Percentiles rank a stretch among this genome's conserved stretches.
Evolutionary conservation across 768 basidiomycete genomes (phyloP).

Genomic region (Hypsizygus marmoreus): DNA sequence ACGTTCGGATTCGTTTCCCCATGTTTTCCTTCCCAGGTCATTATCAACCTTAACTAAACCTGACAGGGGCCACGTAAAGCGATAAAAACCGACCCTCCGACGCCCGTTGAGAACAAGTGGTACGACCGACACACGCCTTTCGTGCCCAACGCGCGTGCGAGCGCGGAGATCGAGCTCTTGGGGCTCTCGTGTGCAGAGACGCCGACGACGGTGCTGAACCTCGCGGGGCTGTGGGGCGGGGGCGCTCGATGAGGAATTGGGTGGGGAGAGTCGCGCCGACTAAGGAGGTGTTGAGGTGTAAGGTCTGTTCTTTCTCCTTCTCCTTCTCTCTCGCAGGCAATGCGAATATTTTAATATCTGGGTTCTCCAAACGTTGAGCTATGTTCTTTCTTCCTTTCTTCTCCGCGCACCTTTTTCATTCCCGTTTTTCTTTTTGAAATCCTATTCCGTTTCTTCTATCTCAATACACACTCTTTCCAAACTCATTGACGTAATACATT

Average conservation of each 20-base stretch:
- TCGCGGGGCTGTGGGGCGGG: slow-evolving; percentile 67
- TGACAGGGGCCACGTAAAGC: slow-evolving; percentile 20
- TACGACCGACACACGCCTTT: slow-evolving; percentile 55
- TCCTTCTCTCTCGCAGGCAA: background rate
- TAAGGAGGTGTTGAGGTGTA: slow-evolving; percentile 52
- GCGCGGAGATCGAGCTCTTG: slow-evolving; percentile 58
- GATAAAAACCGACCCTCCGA: slow-evolving; percentile 5
- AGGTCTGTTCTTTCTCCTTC: slow-evolving; percentile 32
- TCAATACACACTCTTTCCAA: too few relatives aligned
- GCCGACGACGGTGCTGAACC: slow-evolving; percentile 58
- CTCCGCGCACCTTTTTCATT: too few relatives aligned
- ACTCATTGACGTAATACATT: too few relatives aligned
- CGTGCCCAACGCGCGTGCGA: slow-evolving; percentile 43
- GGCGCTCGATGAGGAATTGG: slow-evolving; percentile 50
- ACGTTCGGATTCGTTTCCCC: too few relatives aligned
- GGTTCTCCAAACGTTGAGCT: too few relatives aligned
- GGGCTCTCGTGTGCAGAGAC: slow-evolving; percentile 32
- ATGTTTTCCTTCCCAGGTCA: background rate
- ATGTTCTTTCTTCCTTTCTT: too few relatives aligned
- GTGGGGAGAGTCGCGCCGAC: slow-evolving; percentile 53
- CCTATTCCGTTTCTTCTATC: too few relatives aligned
- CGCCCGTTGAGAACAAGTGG: slow-evolving; percentile 34
- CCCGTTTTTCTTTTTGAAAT: too few relatives aligned
- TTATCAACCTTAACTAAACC: too few relatives aligned
- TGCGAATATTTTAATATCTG: too few relatives aligned